Percentiles rank a stretch among this genome's conserved stretches.
Conservation (phyloP, 345 rosid species). For the Syzygium aqueum region DNA sequence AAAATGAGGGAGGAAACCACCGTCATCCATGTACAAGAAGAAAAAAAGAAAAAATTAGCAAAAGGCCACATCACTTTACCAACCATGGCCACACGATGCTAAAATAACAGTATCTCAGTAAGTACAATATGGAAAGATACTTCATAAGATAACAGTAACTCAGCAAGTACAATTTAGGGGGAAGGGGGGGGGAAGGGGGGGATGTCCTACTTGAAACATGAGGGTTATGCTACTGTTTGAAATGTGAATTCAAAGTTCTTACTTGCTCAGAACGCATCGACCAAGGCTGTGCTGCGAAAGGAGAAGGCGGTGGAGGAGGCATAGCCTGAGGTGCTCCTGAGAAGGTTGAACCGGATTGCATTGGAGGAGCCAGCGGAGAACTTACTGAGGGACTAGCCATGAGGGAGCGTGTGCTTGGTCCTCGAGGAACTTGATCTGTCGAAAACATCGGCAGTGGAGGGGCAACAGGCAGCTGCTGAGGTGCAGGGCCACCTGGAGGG, state of each 20-base stretch:
- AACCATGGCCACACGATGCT: background rate
- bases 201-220: background rate
- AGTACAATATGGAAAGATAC: background rate
- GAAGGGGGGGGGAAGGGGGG: background rate
- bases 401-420: constrained; percentile 31
- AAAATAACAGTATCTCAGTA: background rate
- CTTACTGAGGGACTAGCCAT: constrained; percentile 24
- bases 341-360: constrained; percentile 21
- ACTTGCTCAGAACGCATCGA: constrained; percentile 41
- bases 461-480: constrained; percentile 30
- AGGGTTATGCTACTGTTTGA: background rate
- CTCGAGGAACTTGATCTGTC: constrained; percentile 27
- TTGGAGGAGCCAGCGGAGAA: constrained; percentile 30
- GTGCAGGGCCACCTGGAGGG: constrained; percentile 24
- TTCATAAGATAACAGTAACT: background rate
- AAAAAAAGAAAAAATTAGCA: background rate
- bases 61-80: background rate
- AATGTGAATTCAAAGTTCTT: background rate
- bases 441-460: constrained; percentile 37
- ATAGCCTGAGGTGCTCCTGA: constrained; percentile 28
- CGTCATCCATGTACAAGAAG: background rate
- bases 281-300: constrained; percentile 62
- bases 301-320: constrained; percentile 25
- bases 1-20: background rate
- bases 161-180: background rate